Evolutionary conservation across 768 basidiomycete species (phyloP).

Genomic region (Strobilomyces confusus): DNA sequence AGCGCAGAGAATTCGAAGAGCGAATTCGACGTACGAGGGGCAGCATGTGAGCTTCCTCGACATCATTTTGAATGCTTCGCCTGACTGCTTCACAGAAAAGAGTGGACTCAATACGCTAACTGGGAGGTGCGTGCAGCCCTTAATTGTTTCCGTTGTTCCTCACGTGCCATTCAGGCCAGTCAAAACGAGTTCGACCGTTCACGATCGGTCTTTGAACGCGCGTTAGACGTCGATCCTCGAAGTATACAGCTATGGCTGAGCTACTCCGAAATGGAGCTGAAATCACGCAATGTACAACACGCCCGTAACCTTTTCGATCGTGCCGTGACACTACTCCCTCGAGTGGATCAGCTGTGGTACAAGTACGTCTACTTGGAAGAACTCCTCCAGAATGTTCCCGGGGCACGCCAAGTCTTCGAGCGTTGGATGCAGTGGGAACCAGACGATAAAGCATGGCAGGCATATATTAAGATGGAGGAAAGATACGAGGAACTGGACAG

Average conservation of each 20-base stretch:
- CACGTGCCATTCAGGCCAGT: conserved; percentile 54
- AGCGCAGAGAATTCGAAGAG: conserved; percentile 93
- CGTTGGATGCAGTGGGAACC: conserved; percentile 99
- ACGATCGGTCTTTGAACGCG: conserved; percentile 93
- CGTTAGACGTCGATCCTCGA: conserved; percentile 90
- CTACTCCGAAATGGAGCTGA: conserved; percentile 97
- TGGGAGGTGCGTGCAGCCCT: conserved; percentile 60
- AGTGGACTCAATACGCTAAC: conserved; percentile 83
- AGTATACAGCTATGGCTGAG: conserved; percentile 90
- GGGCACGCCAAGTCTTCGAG: conserved; percentile 96
- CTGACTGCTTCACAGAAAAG: conserved; percentile 49
- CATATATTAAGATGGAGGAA: conserved; percentile 98
- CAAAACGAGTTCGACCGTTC: conserved; percentile 97
- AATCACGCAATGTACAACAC: conserved; percentile 95
- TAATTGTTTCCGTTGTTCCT: background rate
- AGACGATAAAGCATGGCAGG: conserved; percentile 99
- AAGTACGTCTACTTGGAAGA: conserved; percentile 99
- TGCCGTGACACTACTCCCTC: conserved; percentile 92
- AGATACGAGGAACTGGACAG: conserved; percentile 90
- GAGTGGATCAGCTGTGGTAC: conserved; percentile 98
- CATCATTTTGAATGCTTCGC: background rate
- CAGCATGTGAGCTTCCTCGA: conserved; percentile 55
- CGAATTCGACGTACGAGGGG: conserved; percentile 75
- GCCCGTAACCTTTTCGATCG: conserved; percentile 96
- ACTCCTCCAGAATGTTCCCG: conserved; percentile 91